phyloP scores from a whole-genome alignment of 2,329 filamentous ascomycete genomes.

The Emydomyces testavorans region DNA sequence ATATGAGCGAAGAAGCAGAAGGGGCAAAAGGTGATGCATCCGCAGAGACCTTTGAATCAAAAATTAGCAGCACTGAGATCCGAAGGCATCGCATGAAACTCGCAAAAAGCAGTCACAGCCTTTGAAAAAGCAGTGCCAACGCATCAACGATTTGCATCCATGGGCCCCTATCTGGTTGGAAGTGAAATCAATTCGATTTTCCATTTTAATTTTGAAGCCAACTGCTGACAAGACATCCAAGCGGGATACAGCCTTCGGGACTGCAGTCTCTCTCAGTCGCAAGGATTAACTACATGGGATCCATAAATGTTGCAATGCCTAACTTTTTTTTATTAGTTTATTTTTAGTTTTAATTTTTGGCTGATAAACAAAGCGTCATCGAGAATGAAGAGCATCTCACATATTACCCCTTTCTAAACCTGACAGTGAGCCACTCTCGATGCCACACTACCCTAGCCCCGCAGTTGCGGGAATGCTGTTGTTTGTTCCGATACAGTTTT shows the following conservation, averaged over 20 bases:
- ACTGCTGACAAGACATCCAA: constrained; percentile 6
- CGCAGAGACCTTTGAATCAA: constrained; percentile 58
- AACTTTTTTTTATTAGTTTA: too few species aligned
- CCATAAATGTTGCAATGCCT: neutral
- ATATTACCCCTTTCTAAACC: neutral
- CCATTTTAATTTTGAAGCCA: constrained; percentile 5
- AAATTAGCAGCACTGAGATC: constrained; percentile 88
- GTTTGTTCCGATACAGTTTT: constrained; percentile 4
- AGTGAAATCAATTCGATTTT: constrained; percentile 1
- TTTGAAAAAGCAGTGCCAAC: constrained; percentile 11
- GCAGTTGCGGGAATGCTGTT: constrained; percentile 3
- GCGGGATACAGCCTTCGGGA: constrained; percentile 1
- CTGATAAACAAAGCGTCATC: too few species aligned
- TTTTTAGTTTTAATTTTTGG: too few species aligned
- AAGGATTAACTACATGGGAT: constrained; percentile 3
- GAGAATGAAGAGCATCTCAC: neutral
- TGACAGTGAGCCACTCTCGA: neutral
- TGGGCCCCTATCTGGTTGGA: constrained; percentile 3
- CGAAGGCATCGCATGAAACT: constrained; percentile 41
- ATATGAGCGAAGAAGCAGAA: constrained; percentile 50
- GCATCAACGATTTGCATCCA: constrained; percentile 4
- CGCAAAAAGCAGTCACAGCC: constrained; percentile 22
- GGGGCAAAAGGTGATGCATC: constrained; percentile 32
- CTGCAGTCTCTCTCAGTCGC: neutral
- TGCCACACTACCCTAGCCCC: neutral